A percentile compares a stretch with the other conserved stretches of the same genome.
Conservation (phyloP, 164 flowering plant genomes). For the Euptelea pleiosperma region DNA sequence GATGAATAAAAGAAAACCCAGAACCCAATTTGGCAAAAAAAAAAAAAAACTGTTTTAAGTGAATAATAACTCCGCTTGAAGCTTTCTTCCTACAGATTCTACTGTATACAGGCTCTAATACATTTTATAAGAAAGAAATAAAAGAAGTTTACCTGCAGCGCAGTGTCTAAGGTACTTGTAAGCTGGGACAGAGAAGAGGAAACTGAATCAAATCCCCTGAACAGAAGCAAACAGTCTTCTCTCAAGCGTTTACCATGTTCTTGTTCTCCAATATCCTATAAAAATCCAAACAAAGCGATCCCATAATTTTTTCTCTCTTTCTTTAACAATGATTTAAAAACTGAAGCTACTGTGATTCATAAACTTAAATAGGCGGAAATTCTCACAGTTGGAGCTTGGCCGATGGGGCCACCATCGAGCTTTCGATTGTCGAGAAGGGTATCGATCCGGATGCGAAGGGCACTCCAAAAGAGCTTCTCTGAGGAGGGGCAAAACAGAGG, state of each 20-base stretch:
- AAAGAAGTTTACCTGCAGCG: conserved; percentile 52
- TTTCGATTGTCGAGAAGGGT: conserved; percentile 50
- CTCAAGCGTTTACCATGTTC: conserved; percentile 37
- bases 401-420: conserved; percentile 8
- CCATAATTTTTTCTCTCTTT: no score
- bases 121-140: neutral
- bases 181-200: conserved; percentile 67
- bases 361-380: neutral
- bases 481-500: conserved; percentile 55
- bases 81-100: no score
- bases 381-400: conserved; percentile 18
- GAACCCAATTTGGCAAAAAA: neutral
- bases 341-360: neutral
- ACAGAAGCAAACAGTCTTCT: conserved; percentile 76
- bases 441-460: conserved; percentile 56
- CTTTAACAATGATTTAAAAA: neutral
- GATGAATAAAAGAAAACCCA: neutral
- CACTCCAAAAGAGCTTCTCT: conserved; percentile 71
- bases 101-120: neutral
- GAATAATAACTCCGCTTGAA: no score
- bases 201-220: conserved; percentile 85
- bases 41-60: neutral
- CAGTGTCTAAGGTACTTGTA: conserved; percentile 56
- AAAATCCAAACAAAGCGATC: neutral
- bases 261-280: conserved; percentile 31